These are phyloP conservation scores for Plasmodium malariae DNA, from an alignment of 169 alveolate genomes.

Conservation along the genomic window DNA sequence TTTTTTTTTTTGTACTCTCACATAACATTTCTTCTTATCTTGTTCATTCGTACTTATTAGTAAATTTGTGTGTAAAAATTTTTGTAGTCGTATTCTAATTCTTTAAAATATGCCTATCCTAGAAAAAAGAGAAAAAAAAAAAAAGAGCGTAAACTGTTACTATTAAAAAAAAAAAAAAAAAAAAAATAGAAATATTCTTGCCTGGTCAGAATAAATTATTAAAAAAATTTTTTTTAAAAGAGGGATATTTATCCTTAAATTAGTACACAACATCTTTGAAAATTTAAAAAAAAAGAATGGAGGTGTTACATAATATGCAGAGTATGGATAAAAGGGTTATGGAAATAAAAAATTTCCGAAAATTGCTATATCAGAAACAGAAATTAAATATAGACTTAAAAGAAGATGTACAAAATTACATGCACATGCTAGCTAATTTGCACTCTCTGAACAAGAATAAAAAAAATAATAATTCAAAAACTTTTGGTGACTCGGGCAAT, in stretches of 20 bases:
- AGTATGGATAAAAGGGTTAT: slow-evolving; percentile 22
- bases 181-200: not conserved
- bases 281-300: slow-evolving; percentile 22
- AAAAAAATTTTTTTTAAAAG: not conserved
- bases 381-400: slow-evolving; percentile 1
- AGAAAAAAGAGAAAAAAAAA: not conserved
- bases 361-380: not conserved
- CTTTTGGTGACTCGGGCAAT: slow-evolving; percentile 30
- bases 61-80: not conserved
- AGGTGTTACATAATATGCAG: slow-evolving; percentile 34
- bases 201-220: not conserved
- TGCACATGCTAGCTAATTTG: slow-evolving; percentile 24
- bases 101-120: not conserved
- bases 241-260: not conserved
- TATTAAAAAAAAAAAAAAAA: not conserved
- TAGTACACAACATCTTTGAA: too few relatives aligned
- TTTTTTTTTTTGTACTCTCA: not conserved
- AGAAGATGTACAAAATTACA: slow-evolving; percentile 20
- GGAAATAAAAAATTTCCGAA: slow-evolving; percentile 27
- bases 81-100: not conserved
- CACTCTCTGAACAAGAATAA: not conserved
- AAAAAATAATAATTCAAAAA: slow-evolving; percentile 18
- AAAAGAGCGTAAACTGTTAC: not conserved
- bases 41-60: too few relatives aligned
- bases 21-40: not conserved